Evolutionary conservation across 2,329 filamentous ascomycete genomes (phyloP).

Genomic region (Pyrenophora teres): DNA sequence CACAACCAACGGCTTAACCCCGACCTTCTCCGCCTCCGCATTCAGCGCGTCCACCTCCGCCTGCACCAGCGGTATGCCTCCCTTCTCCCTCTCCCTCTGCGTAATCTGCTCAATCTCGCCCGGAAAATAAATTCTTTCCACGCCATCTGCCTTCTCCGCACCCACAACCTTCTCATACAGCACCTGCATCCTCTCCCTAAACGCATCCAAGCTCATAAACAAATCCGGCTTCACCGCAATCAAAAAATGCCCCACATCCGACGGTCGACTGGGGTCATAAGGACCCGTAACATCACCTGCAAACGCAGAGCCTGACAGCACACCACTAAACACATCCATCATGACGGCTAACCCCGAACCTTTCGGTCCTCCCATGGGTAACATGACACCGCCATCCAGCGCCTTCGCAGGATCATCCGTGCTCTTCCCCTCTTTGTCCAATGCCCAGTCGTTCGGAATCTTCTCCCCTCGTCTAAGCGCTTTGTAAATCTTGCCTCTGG

Average conservation of each 20-base stretch:
- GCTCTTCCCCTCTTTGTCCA: conserved; percentile 69
- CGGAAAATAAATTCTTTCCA: conserved; percentile 63
- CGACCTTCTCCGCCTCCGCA: conserved; percentile 53
- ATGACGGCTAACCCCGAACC: conserved; percentile 77
- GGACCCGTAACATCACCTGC: conserved; percentile 77
- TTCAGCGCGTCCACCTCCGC: conserved; percentile 56
- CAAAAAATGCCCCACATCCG: conserved; percentile 75
- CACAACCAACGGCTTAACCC: conserved; percentile 20
- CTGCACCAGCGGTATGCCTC: conserved; percentile 56
- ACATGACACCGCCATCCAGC: conserved; percentile 68
- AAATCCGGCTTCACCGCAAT: conserved; percentile 69
- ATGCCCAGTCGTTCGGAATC: conserved; percentile 73
- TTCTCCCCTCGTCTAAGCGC: conserved; percentile 68
- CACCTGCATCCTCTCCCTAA: conserved; percentile 66
- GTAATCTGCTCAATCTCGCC: conserved; percentile 40
- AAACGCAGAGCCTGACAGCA: conserved; percentile 76
- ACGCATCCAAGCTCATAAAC: conserved; percentile 73
- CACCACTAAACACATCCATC: conserved; percentile 89
- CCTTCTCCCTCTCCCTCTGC: conserved; percentile 36
- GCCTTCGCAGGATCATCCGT: conserved; percentile 74
- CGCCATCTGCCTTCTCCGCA: conserved; percentile 57
- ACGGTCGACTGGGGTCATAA: conserved; percentile 70
- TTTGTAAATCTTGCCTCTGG: conserved; percentile 73
- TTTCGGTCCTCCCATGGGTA: conserved; percentile 85
- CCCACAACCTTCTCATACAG: conserved; percentile 59